Base-by-base conservation (phyloP, 345 rosid species). In the Turnera subulata region DNA sequence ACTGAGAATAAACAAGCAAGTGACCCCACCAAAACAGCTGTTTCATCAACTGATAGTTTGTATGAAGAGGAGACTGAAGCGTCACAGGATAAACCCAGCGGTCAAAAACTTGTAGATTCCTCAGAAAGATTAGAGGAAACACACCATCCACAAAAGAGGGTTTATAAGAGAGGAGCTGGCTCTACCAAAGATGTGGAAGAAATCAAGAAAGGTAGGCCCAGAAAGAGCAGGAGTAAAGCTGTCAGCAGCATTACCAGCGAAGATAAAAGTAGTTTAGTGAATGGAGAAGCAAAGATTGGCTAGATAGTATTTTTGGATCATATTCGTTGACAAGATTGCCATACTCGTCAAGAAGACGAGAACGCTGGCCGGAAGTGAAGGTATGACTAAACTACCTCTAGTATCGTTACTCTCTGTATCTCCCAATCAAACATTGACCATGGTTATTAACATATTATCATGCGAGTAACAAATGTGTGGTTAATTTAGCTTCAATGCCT, bases 251-350 rank as follows among this genome's bases (percentile, higher is more conserved):
- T 52, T 44, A 37, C 75, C 24, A 62, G 55, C 61, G 62, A 80
- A 39, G 81, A 80, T 38, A 75, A 61, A 61, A 56, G 71, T 71
- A 80, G 69, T 59, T 66, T 80, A 56, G 88, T 87, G 20, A 81
- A 84, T 24, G 88, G 79, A 64, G 88, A 78, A 71, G 89, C 86
- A 56, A 76, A 76, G 70, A 48, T 76, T 66, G 75, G 89, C n/a
- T n/a, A n/a, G n/a, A 66, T 77, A 64, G 73, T 38, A 29, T 4
- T 3, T 29, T 29, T 8, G 35, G 35, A 29, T 29, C n/a, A n/a
- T n/a, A n/a, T n/a, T n/a, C n/a, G n/a, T n/a, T n/a, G n/a, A n/a
- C n/a, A n/a, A n/a, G n/a, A n/a, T n/a, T n/a, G n/a, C n/a, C n/a
- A n/a, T n/a, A n/a, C n/a, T n/a, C n/a, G n/a, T n/a, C n/a, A n/a